These are phyloP conservation scores for Solanum medicagineum DNA, from an alignment of 257 asterid species.

Conservation along the genomic window DNA sequence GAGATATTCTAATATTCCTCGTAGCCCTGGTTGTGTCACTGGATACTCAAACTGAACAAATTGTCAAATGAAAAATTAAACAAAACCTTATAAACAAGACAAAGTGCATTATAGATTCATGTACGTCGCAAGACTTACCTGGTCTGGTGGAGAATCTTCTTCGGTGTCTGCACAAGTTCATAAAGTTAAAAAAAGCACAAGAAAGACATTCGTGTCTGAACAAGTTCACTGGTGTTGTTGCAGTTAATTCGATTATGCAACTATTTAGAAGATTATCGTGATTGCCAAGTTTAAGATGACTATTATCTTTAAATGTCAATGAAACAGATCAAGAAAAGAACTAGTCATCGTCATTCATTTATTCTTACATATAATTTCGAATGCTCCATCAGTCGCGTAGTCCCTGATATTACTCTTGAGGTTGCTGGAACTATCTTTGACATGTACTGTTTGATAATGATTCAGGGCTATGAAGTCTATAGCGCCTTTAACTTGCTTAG, in stretches of 20 bases:
- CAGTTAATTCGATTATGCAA: not conserved
- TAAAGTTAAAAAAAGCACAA: not conserved
- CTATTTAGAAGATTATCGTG: not conserved
- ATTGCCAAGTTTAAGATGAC: not conserved
- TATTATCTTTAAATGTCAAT: not conserved
- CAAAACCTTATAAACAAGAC: not conserved
- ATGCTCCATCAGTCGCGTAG: conserved; percentile 11
- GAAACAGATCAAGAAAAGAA: not conserved
- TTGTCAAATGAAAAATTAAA: conserved; percentile 16
- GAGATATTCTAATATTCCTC: not conserved
- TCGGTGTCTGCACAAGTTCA: not conserved
- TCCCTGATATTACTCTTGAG: conserved; percentile 7
- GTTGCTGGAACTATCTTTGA: conserved; percentile 20
- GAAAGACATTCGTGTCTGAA: not conserved
- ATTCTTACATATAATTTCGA: not conserved
- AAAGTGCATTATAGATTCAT: not conserved
- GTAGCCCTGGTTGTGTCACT: not conserved
- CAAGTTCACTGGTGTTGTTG: not conserved
- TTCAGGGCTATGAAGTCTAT: conserved; percentile 48
- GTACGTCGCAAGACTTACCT: not conserved
- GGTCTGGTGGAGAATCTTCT: not conserved
- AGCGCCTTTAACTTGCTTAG: conserved; percentile 40
- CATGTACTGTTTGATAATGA: conserved; percentile 15
- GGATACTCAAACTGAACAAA: conserved; percentile 3
- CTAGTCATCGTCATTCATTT: too few relatives aligned